Conservation (phyloP, 129 eudicot species). For the Centaurea solstitialis region DNA sequence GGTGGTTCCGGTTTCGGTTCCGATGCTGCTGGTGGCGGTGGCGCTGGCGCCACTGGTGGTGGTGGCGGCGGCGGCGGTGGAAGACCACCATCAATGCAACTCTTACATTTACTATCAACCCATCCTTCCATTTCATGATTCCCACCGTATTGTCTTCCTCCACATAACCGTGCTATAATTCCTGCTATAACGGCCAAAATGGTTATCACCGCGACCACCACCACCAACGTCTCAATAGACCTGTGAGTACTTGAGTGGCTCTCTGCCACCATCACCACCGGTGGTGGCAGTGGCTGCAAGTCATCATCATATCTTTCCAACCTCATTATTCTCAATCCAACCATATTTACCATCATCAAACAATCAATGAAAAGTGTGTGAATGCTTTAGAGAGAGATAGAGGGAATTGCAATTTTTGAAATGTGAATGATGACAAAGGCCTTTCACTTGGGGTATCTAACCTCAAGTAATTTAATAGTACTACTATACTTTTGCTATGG, state of each 20-base stretch:
- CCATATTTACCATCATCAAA: constrained; percentile 9
- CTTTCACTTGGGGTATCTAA: neutral
- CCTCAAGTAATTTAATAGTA: neutral
- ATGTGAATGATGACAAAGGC: neutral
- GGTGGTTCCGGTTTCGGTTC: constrained; percentile 35
- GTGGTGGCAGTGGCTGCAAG: constrained; percentile 59
- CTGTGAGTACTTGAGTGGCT: constrained; percentile 40
- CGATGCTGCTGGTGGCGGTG: constrained; percentile 26
- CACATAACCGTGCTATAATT: constrained; percentile 69
- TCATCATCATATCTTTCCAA: constrained; percentile 22
- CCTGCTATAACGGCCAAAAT: constrained; percentile 69
- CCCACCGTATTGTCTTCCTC: constrained; percentile 64
- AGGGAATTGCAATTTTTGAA: neutral
- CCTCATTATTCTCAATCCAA: constrained; percentile 1
- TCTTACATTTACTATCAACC: constrained; percentile 68
- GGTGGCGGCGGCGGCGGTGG: constrained; percentile 46
- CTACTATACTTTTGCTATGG: neutral
- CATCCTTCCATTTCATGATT: constrained; percentile 68
- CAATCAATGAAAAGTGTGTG: neutral
- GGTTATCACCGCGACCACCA: constrained; percentile 70
- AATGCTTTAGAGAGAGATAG: constrained; percentile 1
- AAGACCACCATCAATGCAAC: constrained; percentile 67
- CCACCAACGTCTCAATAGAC: constrained; percentile 75
- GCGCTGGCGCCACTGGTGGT: constrained; percentile 30
- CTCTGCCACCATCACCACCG: constrained; percentile 35